A percentile compares a stretch with the other conserved stretches of the same genome.
phyloP scores from a whole-genome alignment of 1,284 basidiomycete genomes.

The Phlebopus sp. region DNA sequence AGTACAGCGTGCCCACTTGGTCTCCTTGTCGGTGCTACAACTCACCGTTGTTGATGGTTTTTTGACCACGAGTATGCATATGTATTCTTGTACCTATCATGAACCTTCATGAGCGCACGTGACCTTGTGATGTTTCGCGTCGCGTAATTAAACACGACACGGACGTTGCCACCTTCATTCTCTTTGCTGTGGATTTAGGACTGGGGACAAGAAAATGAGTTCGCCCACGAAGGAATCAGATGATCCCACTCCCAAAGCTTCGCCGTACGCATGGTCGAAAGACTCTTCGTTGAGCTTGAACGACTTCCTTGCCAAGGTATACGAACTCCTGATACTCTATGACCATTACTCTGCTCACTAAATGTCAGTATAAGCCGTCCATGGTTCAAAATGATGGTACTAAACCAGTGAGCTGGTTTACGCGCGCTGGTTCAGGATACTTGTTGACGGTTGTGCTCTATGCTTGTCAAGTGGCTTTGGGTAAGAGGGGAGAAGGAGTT shows the following conservation, averaged over 20 bases:
- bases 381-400: constrained; percentile 74
- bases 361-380: constrained; percentile 59
- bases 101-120: too few species aligned
- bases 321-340: not conserved
- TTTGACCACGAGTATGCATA: too few species aligned
- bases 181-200: too few species aligned
- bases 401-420: constrained; percentile 52
- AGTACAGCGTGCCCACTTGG: too few species aligned
- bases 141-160: too few species aligned
- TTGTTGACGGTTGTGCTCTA: not conserved
- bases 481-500: constrained; percentile 38
- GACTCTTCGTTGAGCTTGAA: constrained; percentile 13
- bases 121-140: too few species aligned
- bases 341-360: constrained; percentile 6
- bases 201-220: constrained; percentile 12
- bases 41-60: too few species aligned
- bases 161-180: too few species aligned
- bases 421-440: not conserved
- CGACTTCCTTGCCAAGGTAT: constrained; percentile 24
- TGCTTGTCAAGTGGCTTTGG: constrained; percentile 61
- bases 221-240: constrained; percentile 9
- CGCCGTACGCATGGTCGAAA: constrained; percentile 28
- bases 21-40: too few species aligned
- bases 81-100: too few species aligned
- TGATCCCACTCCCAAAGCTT: constrained; percentile 12